Evolutionary conservation across 2,329 filamentous ascomycete genomes (phyloP), one percentile per base, ranked within the genome.

Genomic region (Scedosporium minutisporum): DNA sequence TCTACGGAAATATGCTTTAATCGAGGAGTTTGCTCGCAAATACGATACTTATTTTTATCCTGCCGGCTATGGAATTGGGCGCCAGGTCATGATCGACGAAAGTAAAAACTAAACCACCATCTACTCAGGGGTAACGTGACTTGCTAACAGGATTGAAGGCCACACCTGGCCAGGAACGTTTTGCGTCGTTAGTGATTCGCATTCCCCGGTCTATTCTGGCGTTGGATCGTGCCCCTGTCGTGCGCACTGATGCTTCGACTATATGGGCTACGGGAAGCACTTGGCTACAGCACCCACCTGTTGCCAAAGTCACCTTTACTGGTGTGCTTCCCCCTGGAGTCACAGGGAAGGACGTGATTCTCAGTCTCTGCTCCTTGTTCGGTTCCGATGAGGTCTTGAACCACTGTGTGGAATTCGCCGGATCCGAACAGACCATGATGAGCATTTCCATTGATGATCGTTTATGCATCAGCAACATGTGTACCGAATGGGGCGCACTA

Each of bases 321-420:
- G 93, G 92, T 6, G 74, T 84, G 0, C 77, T 96, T 6, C 93
- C 91, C 0, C 77, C 78, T 1, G 93, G 93, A 10, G 92, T 96
- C 1, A 91, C 89, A 0, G 93, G 92, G 33, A 97, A 99, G 75
- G 95, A 97, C 73, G 89, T 96, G 12, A 97, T 97, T 66, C 84
- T 97, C 25, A 90, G 91, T 0, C 81, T 97, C 0, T 96, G 91
- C 68, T 90, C 89, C 1, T 76, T 96, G 0, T 96, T 97, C 78
- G 89, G 89, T 75, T 85, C 89, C 62, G 88, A 91, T 67, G 91
- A 96, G 55, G 93, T 97, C 0, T 80, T 97, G 14, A 97, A 97
- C 76, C 91, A 96, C 71, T 87, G 86, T 4, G 87, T 97, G 64
- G 93, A 97, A 71, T 96, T 97, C 69, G 87, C 85, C 0, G 93